These are phyloP conservation scores for Tolypocladium endophyticum DNA, from an alignment of 2,329 filamentous ascomycete genomes.

Conservation along the genomic window DNA sequence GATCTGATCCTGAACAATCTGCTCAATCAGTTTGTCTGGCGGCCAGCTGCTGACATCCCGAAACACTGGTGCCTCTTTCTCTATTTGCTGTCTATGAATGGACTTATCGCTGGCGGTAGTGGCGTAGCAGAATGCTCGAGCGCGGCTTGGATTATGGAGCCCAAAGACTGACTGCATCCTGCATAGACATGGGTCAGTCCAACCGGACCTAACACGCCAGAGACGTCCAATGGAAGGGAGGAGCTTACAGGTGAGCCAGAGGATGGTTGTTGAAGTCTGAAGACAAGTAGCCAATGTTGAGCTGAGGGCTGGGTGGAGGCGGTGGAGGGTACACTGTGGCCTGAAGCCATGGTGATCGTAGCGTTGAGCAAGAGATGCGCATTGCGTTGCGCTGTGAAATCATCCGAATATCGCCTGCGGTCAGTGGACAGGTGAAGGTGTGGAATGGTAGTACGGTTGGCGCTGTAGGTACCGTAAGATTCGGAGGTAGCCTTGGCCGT, in stretches of 20 bases:
- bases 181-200: not conserved
- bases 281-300: conserved; percentile 94
- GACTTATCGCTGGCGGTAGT: conserved; percentile 88
- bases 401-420: conserved; percentile 79
- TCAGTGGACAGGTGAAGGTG: conserved; percentile 90
- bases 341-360: conserved; percentile 81
- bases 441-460: conserved; percentile 95
- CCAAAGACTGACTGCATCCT: conserved; percentile 98
- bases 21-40: conserved; percentile 70
- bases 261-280: conserved; percentile 99
- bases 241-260: conserved; percentile 66
- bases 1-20: conserved; percentile 79
- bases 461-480: conserved; percentile 70
- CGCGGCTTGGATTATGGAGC: conserved; percentile 62
- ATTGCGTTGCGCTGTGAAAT: conserved; percentile 94
- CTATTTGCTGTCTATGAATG: conserved; percentile 82
- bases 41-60: conserved; percentile 81
- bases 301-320: conserved; percentile 63
- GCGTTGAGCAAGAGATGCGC: conserved; percentile 82
- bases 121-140: conserved; percentile 88
- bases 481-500: conserved; percentile 62
- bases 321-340: conserved; percentile 75
- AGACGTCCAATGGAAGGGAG: no score
- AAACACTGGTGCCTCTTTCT: conserved; percentile 84
- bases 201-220: not conserved